phyloP scores from a whole-genome alignment of 78 protist species.

The Monosiga brevicollis region DNA sequence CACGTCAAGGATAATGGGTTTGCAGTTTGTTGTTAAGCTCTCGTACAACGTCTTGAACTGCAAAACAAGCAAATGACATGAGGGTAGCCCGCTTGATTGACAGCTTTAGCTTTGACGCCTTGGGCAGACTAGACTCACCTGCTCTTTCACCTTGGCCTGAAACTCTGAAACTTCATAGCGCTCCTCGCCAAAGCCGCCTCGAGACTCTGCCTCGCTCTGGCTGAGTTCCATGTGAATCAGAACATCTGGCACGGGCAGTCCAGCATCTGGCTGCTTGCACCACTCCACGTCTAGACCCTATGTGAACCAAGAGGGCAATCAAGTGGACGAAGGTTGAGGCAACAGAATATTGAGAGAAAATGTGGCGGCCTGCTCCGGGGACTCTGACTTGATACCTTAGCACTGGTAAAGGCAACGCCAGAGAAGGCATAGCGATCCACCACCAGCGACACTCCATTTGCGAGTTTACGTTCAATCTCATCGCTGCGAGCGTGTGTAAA shows the following conservation, averaged over 20 bases:
- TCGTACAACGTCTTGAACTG: too few relatives aligned
- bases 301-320: not conserved
- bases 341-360: not conserved
- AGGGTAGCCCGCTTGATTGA: too few relatives aligned
- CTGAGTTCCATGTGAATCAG: conserved; percentile 50
- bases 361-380: not conserved
- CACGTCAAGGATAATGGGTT: too few relatives aligned
- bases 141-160: conserved; percentile 38
- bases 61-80: too few relatives aligned
- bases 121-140: too few relatives aligned
- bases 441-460: conserved; percentile 51
- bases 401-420: conserved; percentile 80
- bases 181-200: conserved; percentile 78
- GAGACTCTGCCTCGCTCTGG: conserved; percentile 42
- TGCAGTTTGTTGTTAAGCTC: too few relatives aligned
- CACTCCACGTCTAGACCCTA: conserved; percentile 67
- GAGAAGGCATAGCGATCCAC: conserved; percentile 78
- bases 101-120: too few relatives aligned
- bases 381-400: conserved; percentile 39
- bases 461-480: conserved; percentile 14
- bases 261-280: conserved; percentile 70
- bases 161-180: conserved; percentile 66
- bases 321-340: too few relatives aligned
- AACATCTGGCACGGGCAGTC: conserved; percentile 74
- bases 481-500: not conserved